Evolutionary conservation across 1,139 yeast species (phyloP).

Genomic region (Wickerhamiella pararugosa): DNA sequence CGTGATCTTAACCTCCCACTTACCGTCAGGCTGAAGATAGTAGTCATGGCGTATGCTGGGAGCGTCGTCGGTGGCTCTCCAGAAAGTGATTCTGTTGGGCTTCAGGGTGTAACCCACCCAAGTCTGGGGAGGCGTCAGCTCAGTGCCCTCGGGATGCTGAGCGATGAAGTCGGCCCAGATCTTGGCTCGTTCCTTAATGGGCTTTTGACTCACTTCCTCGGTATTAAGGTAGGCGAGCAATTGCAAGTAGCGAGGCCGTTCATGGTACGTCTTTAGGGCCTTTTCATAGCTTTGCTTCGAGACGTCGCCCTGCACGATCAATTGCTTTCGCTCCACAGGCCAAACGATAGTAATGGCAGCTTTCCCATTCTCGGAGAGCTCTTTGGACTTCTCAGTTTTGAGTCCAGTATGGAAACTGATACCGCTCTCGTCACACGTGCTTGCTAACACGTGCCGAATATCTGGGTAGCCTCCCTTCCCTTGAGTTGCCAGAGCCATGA

Average conservation of each 20-base stretch:
- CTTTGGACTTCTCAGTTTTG: background rate
- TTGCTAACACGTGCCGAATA: constrained; percentile 1
- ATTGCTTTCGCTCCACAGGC: constrained; percentile 2
- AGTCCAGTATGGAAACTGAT: background rate
- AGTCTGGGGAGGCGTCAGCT: background rate
- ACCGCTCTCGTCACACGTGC: background rate
- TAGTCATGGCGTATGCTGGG: constrained; percentile 6
- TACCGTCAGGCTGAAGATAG: background rate
- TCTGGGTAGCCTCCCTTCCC: constrained; percentile 4
- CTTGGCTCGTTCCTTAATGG: background rate
- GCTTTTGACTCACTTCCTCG: background rate
- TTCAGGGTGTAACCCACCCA: constrained; percentile 1
- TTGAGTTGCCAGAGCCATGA: constrained; percentile 2
- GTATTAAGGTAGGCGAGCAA: constrained; percentile 1
- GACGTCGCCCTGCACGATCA: constrained; percentile 2
- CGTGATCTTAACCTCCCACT: background rate
- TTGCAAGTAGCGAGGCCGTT: constrained; percentile 1
- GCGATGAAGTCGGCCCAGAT: background rate
- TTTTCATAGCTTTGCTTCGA: background rate
- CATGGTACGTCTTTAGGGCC: background rate
- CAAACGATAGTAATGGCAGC: constrained; percentile 1
- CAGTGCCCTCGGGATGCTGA: background rate
- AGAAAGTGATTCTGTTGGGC: constrained; percentile 3
- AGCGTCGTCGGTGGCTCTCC: background rate
- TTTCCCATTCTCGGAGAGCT: background rate